Base-by-base conservation (phyloP, 495 filamentous ascomycete species). In the Penicillium subrubescens region DNA sequence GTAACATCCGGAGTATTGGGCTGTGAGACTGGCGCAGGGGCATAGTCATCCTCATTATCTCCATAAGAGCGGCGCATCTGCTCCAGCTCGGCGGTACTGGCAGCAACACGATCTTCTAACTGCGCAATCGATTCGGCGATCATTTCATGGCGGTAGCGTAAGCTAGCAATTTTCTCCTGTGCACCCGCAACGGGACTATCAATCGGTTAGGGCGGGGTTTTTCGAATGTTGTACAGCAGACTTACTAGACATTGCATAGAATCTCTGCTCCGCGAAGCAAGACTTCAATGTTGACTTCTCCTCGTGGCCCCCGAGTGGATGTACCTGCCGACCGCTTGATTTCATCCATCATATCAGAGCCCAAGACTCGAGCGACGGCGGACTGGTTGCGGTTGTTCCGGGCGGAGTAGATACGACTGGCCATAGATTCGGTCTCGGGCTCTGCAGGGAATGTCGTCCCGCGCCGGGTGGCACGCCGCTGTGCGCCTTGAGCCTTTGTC, bases 221-320 rank as follows among this genome's bases (percentile, higher is more conserved):
- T 1, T 43, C 4, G 4, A n/a, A 4, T 8, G 39, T 15, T 17
- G 14, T 14, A 23, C 12, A 46, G 34, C 14, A 23, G 31, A 80
- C 83, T 64, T 85, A 92, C 85, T 97, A 99, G 37, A 97, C 93
- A 52, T 82, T 83, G 70, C 92, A 93, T 29, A 99, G 82, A 78
- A 93, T 96, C 80, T 98, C 93, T 4, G 94, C 95, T 1, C 95
- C 94, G 58, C 86, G 84, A 19, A 99, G 82, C 37, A 99, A 76
- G 5, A 96, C 82, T 72, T 96, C 91, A 25, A 98, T 88, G 75
- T 98, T 92, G 8, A 98, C 82, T 41, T 97, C 93, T 12, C 84
- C 84, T 59, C 82, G 84, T 43, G 77, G 56, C n/a, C 75, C 74
- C 27, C 76, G 71, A 3, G 66, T 67, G 2, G 80, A 81, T 15